Evolutionary conservation across 2,329 filamentous ascomycete species (phyloP).

Genomic region (Fusarium praegraminearum): DNA sequence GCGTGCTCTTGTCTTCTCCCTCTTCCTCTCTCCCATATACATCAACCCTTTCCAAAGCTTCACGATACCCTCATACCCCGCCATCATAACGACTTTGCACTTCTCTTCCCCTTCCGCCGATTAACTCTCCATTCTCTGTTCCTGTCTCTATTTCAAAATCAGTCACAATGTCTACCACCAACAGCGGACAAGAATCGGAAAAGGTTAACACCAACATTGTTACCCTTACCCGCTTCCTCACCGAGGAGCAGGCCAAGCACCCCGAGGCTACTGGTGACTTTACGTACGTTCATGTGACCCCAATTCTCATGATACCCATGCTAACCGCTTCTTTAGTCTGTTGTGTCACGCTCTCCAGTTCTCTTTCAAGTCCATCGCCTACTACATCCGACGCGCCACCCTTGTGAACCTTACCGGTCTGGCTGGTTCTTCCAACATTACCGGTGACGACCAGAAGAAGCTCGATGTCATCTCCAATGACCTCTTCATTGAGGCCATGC

Average conservation of each 20-base stretch:
- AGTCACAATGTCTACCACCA: constrained; percentile 52
- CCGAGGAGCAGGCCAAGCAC: constrained; percentile 94
- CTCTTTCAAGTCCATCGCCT: constrained; percentile 99
- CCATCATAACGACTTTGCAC: constrained; percentile 30
- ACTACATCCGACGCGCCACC: constrained; percentile 97
- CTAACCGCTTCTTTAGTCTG: constrained; percentile 67
- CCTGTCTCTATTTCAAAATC: constrained; percentile 29
- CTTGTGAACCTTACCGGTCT: constrained; percentile 96
- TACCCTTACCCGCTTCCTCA: constrained; percentile 94
- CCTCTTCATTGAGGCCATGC: constrained; percentile 96
- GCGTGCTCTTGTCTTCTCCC: constrained; percentile 31
- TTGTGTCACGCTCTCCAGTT: constrained; percentile 98
- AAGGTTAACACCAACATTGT: constrained; percentile 96
- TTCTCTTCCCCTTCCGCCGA: constrained; percentile 29
- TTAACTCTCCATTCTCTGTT: constrained; percentile 27
- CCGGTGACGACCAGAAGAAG: constrained; percentile 99
- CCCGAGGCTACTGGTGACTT: constrained; percentile 98
- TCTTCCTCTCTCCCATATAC: constrained; percentile 16
- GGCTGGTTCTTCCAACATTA: constrained; percentile 93
- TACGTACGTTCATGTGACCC: constrained; percentile 70
- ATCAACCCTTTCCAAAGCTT: constrained; percentile 18
- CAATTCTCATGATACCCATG: constrained; percentile 12
- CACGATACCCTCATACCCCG: constrained; percentile 36
- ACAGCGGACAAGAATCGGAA: constrained; percentile 69
- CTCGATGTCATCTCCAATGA: constrained; percentile 99